Percentiles rank a stretch among this genome's conserved stretches.
phyloP scores from a whole-genome alignment of 768 basidiomycete genomes.

The Chiua virens region DNA sequence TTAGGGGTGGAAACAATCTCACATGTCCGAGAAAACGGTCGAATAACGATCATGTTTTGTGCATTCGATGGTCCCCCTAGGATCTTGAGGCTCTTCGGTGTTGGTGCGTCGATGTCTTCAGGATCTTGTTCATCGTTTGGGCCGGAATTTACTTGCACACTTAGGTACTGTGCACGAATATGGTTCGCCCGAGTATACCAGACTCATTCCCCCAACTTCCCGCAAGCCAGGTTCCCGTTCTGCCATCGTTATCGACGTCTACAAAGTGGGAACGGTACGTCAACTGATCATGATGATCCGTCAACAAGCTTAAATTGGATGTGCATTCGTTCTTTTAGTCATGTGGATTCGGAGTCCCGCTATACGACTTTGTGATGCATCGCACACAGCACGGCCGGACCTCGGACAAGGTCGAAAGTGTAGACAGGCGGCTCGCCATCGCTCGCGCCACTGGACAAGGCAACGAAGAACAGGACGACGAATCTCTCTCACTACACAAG shows the following conservation, averaged over 20 bases:
- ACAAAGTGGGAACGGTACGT: conserved; percentile 52
- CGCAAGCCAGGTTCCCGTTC: conserved; percentile 61
- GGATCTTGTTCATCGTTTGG: not conserved
- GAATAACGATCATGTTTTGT: conserved; percentile 62
- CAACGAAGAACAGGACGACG: not conserved
- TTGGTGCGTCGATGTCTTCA: conserved; percentile 37
- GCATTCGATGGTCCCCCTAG: conserved; percentile 63
- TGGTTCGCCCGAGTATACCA: conserved; percentile 60
- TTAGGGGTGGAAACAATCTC: conserved; percentile 62
- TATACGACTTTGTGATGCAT: conserved; percentile 57
- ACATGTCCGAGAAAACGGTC: conserved; percentile 61
- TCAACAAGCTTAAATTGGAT: not conserved
- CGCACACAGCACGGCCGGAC: conserved; percentile 50
- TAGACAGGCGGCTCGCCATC: conserved; percentile 33
- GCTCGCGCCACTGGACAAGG: not conserved
- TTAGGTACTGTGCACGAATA: conserved; percentile 62
- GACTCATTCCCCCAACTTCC: conserved; percentile 44
- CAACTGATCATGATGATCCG: not conserved
- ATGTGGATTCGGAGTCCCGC: conserved; percentile 65
- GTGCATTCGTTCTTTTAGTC: conserved; percentile 41
- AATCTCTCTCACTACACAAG: conserved; percentile 41
- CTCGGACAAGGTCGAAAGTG: conserved; percentile 39
- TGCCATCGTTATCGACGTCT: conserved; percentile 58
- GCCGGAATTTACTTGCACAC: too few species aligned
- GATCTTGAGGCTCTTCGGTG: conserved; percentile 58